These are phyloP conservation scores for Chlorella ohadii DNA, from an alignment of 139 green algal genomes.

Conservation along the genomic window DNA sequence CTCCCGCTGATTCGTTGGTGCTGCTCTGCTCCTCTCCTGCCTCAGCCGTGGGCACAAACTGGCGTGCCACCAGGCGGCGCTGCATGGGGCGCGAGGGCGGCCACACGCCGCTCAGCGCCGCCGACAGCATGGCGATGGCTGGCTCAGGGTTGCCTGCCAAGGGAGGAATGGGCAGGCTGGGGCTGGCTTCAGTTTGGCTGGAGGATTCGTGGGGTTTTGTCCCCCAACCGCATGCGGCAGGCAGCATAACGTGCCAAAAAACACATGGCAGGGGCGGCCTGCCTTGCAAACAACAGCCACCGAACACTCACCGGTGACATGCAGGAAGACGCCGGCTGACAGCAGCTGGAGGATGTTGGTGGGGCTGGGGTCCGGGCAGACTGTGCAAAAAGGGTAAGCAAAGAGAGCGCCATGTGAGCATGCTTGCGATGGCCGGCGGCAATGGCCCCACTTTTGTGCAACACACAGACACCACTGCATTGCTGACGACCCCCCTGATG, in stretches of 20 bases:
- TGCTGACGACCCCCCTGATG: too few relatives aligned
- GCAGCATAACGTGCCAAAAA: too few relatives aligned
- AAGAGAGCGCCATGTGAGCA: too few relatives aligned
- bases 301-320: constrained; percentile 4
- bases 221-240: too few relatives aligned
- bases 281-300: too few relatives aligned
- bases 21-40: background rate
- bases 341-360: constrained; percentile 28
- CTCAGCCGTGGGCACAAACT: constrained; percentile 6
- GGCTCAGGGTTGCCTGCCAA: constrained; percentile 7
- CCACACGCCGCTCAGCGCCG: constrained; percentile 22
- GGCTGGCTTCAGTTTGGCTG: too few relatives aligned
- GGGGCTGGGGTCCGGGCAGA: constrained; percentile 13
- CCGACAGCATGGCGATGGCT: constrained; percentile 25
- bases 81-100: background rate
- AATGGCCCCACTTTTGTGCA: too few relatives aligned
- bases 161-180: too few relatives aligned
- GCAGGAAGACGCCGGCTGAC: constrained; percentile 1
- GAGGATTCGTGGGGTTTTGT: background rate
- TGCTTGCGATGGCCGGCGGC: too few relatives aligned
- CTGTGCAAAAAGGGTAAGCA: background rate
- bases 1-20: background rate
- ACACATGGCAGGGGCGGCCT: too few relatives aligned
- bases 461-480: too few relatives aligned
- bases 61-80: constrained; percentile 6